Evolutionary conservation across 208 protist species (phyloP), one percentile per base, ranked within the genome.

Genomic region (Trypanosoma scelopori): DNA sequence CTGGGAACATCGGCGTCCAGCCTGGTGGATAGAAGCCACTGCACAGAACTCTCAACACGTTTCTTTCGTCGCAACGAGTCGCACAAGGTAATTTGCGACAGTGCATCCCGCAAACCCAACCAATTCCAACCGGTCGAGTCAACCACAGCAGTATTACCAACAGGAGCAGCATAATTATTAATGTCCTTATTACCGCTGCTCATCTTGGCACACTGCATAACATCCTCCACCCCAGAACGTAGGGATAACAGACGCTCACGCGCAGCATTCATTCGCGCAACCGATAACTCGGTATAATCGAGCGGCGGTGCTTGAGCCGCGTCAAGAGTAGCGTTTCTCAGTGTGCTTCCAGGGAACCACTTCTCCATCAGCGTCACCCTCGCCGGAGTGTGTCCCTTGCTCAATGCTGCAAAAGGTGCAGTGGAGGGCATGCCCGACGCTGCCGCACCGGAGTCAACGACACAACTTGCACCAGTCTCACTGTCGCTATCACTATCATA

Each of bases 271-370:
- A 94, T 76, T 3, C 78, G 78, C n/a, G 60, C 48, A 23, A 90
- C 70, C 4, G 81, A 83, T 3, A 53, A 35, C 18, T 83, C 74
- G 12, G 88, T 81, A 20, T 78, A 82, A 9, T 66, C 48, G 12
- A 58, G 6, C 6, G 78, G 42, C 0, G 87, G 87, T 18, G 82
- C 77, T 3, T 87, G 69, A 11, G 73, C 68, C 3, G 69, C 61
- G 12, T 87, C 81, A 23, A 93, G 39, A 27, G 84, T 91, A 5
- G 75, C 76, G 50, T 87, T 78, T 35, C 82, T 82, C 53, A 93
- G 71, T 16, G 71, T 65, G n/a, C 70, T 84, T 6, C 84, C 84
- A 11, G 87, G 84, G 61, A 93, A 93, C 75, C 76, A 93, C 65
- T 86, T 90, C 20, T 89, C 67, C 45, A 93, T 73, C n/a, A 93